Evolutionary conservation across 768 basidiomycete species (phyloP), one percentile per base, ranked within the genome.

Genomic region (Pleurotus eryngii): DNA sequence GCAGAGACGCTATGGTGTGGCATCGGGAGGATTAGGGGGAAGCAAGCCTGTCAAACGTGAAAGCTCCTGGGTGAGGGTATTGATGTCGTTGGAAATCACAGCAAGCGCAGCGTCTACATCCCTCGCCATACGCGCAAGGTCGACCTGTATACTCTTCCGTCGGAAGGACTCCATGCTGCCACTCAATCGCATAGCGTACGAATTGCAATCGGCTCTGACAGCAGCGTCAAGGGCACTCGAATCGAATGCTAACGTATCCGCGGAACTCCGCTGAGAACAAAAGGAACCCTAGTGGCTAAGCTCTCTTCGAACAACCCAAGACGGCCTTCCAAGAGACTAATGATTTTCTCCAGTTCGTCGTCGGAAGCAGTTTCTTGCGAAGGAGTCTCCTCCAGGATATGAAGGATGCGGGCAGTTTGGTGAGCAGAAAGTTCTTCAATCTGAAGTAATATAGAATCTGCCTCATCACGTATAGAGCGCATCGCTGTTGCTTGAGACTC

Each of bases 181-280:
- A 3, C 75, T 75, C 14, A 92, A 76, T 57, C 80, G 74, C 73
- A 92, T 82, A 49, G 83, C 73, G 63, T 83, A 83, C n/a, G 81
- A 70, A 67, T 93, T 91, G 46, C 81, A 80, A 66, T 90, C 85
- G 11, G 79, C 67, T 27, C 91, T 85, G 57, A 92, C 85, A 55
- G 75, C 72, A 42, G 81, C 79, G 65, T 95, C 87, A 38, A 94
- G 72, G 40, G 72, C 70, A 38, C 76, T 60, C 35, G 84, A 71
- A 57, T 88, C 83, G 64, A 90, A 78, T 73, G 63, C 53, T 53
- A 49, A 42, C 42, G 42, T 6, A 3, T 45, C 57, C 3, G 58
- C 45, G 22, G 61, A 17, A 26, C 54, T 58, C 57, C 71, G 70
- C 39, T 70, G 71, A 46, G 80, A 73, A 92, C 76, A 58, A 92